Conservation (phyloP, 2,329 filamentous ascomycete genomes). For the Fusarium liriodendri region DNA sequence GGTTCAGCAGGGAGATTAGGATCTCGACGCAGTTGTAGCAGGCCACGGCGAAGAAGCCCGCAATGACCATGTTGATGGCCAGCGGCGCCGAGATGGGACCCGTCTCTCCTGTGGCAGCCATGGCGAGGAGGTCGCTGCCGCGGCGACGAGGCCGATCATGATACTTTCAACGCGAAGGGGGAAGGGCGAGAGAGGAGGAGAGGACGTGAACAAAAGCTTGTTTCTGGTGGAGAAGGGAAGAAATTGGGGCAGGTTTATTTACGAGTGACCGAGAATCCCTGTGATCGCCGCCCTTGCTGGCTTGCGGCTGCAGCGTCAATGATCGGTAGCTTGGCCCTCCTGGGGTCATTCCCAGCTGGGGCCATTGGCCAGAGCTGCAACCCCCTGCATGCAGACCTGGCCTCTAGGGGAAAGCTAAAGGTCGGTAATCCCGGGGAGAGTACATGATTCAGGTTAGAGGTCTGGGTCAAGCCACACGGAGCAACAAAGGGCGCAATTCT, state of each 20-base stretch:
- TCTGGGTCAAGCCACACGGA: not conserved
- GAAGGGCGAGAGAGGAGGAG: not conserved
- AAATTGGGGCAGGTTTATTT: not conserved
- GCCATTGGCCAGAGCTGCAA: not conserved
- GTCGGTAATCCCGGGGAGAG: not conserved
- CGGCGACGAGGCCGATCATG: slow-evolving; percentile 7
- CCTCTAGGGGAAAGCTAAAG: not conserved
- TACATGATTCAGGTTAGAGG: not conserved
- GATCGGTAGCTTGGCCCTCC: not conserved
- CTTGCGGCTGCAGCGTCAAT: not conserved
- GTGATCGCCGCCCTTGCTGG: not conserved
- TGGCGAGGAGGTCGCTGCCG: slow-evolving; percentile 19
- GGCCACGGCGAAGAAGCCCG: slow-evolving; percentile 33
- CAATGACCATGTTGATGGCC: slow-evolving; percentile 31
- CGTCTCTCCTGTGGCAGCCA: slow-evolving; percentile 27
- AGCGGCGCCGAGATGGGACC: slow-evolving; percentile 24
- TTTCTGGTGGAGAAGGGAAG: not conserved
- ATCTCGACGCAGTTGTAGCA: slow-evolving; percentile 35
- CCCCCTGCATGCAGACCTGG: not conserved
- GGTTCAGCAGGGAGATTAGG: slow-evolving; percentile 25
- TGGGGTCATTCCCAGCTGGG: not conserved
- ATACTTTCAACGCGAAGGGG: not conserved
- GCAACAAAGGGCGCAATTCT: not conserved
- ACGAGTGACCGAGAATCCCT: not conserved
- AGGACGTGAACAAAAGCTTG: not conserved